Percentiles rank a stretch among this genome's conserved stretches.
These are phyloP conservation scores for Candida succiphila DNA, from an alignment of 805 yeast genomes.

Conservation along the genomic window DNA sequence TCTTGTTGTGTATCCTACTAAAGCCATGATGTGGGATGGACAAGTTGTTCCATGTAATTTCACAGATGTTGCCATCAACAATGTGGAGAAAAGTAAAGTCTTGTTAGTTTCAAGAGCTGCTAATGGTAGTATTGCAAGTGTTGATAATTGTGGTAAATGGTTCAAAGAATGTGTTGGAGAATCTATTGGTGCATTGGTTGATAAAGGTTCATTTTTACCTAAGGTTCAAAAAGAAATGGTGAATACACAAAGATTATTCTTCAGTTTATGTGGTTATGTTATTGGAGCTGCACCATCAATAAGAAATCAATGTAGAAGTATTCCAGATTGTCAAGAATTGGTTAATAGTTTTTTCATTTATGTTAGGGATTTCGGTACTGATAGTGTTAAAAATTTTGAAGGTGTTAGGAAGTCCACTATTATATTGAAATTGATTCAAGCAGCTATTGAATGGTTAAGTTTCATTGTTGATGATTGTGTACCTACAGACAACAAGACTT, in stretches of 20 bases:
- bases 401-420: constrained; percentile 56
- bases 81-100: constrained; percentile 59
- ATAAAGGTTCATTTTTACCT: constrained; percentile 60
- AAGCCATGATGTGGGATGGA: constrained; percentile 91
- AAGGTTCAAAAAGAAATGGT: constrained; percentile 66
- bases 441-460: constrained; percentile 85
- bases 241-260: constrained; percentile 55
- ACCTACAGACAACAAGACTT: constrained; percentile 84
- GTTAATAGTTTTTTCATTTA: constrained; percentile 67
- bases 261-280: constrained; percentile 54
- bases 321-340: constrained; percentile 63
- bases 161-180: constrained; percentile 52
- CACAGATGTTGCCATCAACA: constrained; percentile 37
- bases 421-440: constrained; percentile 59
- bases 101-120: constrained; percentile 67
- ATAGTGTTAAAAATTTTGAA: constrained; percentile 56
- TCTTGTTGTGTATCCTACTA: constrained; percentile 64
- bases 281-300: constrained; percentile 48
- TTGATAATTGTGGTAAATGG: constrained; percentile 44
- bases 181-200: constrained; percentile 40
- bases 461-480: constrained; percentile 91
- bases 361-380: constrained; percentile 73
- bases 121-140: constrained; percentile 32
- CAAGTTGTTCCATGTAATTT: constrained; percentile 47
- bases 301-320: constrained; percentile 42